Base-by-base conservation (phyloP, 83 land plant genomes). In the Isoetes engelmannii region DNA sequence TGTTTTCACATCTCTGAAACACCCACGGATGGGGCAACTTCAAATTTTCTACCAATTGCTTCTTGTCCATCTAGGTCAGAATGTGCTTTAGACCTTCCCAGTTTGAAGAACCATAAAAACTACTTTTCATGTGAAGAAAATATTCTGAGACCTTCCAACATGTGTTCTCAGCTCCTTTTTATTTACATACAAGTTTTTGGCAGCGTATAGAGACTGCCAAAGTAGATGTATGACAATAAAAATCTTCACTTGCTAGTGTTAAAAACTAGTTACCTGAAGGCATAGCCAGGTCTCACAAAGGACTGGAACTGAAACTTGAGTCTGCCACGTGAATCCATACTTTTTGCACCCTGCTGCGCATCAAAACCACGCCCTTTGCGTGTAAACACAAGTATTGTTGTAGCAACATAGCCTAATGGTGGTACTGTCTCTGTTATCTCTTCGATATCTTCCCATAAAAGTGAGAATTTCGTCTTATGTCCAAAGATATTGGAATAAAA, bases 231-330 rank as follows among this genome's bases (percentile, higher is more conserved):
- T 51, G 3, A 17, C 0, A 12, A 51, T 3, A 51, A 51, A 12
- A 17, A 12, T 15, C 1, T 12, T 1, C 28, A 59, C 8, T 28
- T 28, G 37, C 37, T 28, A 28, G 37, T 28, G 8, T 18, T 18
- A 12, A 1, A 59, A 19, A 1, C 8, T 12, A 59, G 8, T 20
- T 59, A 59, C 62, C 62, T 59, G 19, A 59, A 59, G 9, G 62
- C 62, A 12, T 20, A 42, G 0, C 62, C 62, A 59, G 62, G 18
- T 8, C 19, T 20, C 28, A 59, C 62, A 59, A 59, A 59, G 20
- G 62, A 59, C 19, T 59, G 62, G 62, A 59, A 59, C 62, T 59
- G 62, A 19, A 59, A 59, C 19, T 59, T 59, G 28, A 59, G 62
- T 18, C 62, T 12, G 0, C 62, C 62, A 19, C 28, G 18, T 10